Base-by-base conservation (phyloP, 176 grass and related monocot genomes). In the Urochloa ruziziensis region DNA sequence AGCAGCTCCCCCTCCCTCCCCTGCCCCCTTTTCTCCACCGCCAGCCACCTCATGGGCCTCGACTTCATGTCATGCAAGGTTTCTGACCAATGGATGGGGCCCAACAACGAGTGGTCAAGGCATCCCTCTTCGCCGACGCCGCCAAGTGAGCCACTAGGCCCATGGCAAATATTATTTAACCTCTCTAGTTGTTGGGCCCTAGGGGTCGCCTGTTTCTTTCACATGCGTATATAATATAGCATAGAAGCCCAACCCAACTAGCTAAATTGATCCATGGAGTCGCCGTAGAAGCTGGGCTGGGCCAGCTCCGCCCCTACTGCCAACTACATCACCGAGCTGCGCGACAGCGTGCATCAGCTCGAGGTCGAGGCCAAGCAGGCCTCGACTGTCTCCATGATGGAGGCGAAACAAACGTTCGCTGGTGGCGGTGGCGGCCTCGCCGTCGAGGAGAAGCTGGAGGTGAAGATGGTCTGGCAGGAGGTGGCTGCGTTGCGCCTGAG, bases 81-180 rank as follows among this genome's bases (percentile, higher is more conserved):
- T 14, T 48, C 40, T 42, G 67, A 71, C 23, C 40, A 46, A 28
- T 71, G 67, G 67, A 11, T 71, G n/a, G n/a, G 21, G 10, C 1
- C 4, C 14, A 14, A 7, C 36, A n/a, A n/a, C n/a, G 40, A 23
- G 3, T 21, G 88, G 83, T 86, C 78, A 90, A 90, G 78, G 83
- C 83, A 32, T 90, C 88, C 9, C 83, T 90, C 24, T 72, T 90
- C 69, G 61, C 83, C 0, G 88, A 90, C 67, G 83, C 88, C 49
- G 83, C 81, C n/a, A n/a, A n/a, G n/a, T n/a, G n/a, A n/a, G n/a
- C n/a, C n/a, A n/a, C n/a, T n/a, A n/a, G n/a, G n/a, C n/a, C n/a
- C n/a, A n/a, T n/a, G n/a, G n/a, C n/a, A n/a, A n/a, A n/a, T n/a
- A n/a, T n/a, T n/a, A n/a, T n/a, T n/a, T n/a, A n/a, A n/a, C n/a